Conservation (phyloP, 1,284 basidiomycete genomes). For the Ustilago tritici region DNA sequence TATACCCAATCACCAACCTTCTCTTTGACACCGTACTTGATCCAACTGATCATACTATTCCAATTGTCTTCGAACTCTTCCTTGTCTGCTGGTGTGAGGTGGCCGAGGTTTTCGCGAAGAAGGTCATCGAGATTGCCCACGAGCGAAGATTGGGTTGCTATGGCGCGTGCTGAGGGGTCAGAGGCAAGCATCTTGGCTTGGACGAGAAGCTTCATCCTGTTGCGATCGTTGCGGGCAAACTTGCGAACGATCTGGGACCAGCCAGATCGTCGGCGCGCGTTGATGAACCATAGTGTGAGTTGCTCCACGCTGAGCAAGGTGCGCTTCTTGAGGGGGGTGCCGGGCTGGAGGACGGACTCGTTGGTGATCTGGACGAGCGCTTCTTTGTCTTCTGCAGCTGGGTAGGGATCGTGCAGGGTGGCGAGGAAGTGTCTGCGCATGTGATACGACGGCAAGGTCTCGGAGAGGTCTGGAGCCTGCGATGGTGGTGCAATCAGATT, state of each 20-base stretch:
- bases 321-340: background rate
- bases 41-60: constrained; percentile 49
- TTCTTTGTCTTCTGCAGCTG: constrained; percentile 48
- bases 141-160: background rate
- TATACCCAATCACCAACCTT: constrained; percentile 57
- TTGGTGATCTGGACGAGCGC: constrained; percentile 52
- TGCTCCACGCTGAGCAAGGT: constrained; percentile 30
- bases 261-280: constrained; percentile 64
- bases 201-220: constrained; percentile 28
- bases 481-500: no score
- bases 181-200: constrained; percentile 35
- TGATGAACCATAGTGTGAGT: constrained; percentile 67
- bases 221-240: constrained; percentile 48
- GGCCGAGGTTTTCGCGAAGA: constrained; percentile 28
- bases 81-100: constrained; percentile 24
- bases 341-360: background rate
- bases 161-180: background rate
- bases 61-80: constrained; percentile 45
- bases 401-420: constrained; percentile 59
- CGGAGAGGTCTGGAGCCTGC: constrained; percentile 8
- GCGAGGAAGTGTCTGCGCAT: constrained; percentile 63
- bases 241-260: constrained; percentile 60
- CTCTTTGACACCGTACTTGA: constrained; percentile 57
- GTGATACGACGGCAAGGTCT: constrained; percentile 25
- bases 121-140: constrained; percentile 16